These are phyloP conservation scores for Penicilliopsis zonata DNA, from an alignment of 495 filamentous ascomycete genomes.

Conservation along the genomic window DNA sequence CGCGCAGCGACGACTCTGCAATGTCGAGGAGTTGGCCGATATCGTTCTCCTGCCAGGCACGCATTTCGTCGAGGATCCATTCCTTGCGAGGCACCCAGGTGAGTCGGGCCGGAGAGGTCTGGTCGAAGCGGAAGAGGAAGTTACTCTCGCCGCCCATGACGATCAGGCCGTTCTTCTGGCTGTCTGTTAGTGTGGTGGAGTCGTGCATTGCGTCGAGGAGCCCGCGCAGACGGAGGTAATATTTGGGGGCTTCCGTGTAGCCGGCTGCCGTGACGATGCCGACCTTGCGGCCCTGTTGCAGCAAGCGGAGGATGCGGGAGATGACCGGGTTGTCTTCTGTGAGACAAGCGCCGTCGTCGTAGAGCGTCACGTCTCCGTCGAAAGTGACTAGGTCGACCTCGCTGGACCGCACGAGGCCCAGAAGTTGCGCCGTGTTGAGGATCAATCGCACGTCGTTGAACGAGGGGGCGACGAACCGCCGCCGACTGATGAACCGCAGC, in stretches of 20 bases:
- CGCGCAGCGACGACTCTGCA: conserved; percentile 68
- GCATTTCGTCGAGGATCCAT: conserved; percentile 86
- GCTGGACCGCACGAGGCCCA: conserved; percentile 58
- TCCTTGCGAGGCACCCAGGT: conserved; percentile 50
- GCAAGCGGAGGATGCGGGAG: conserved; percentile 56
- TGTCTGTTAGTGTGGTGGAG: conserved; percentile 40
- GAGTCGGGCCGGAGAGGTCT: conserved; percentile 19
- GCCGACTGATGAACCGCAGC: conserved; percentile 73
- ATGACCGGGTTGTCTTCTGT: conserved; percentile 65
- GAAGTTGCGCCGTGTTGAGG: conserved; percentile 87
- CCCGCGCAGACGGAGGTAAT: conserved; percentile 74
- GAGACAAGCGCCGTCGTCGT: conserved; percentile 81
- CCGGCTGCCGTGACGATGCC: conserved; percentile 96
- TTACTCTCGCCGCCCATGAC: conserved; percentile 89
- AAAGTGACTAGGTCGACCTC: conserved; percentile 76
- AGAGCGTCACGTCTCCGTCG: conserved; percentile 94
- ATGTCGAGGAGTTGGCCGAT: conserved; percentile 72
- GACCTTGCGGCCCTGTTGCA: conserved; percentile 52
- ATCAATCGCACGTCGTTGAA: conserved; percentile 95
- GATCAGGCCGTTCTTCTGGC: conserved; percentile 64
- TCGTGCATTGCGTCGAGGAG: conserved; percentile 70
- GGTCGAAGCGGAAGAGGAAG: conserved; percentile 69
- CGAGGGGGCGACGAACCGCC: conserved; percentile 89
- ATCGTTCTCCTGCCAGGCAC: conserved; percentile 64
- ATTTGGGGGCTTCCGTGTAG: conserved; percentile 75